Evolutionary conservation across 2,329 filamentous ascomycete species (phyloP).

Genomic region (Curvularia verruculosa): DNA sequence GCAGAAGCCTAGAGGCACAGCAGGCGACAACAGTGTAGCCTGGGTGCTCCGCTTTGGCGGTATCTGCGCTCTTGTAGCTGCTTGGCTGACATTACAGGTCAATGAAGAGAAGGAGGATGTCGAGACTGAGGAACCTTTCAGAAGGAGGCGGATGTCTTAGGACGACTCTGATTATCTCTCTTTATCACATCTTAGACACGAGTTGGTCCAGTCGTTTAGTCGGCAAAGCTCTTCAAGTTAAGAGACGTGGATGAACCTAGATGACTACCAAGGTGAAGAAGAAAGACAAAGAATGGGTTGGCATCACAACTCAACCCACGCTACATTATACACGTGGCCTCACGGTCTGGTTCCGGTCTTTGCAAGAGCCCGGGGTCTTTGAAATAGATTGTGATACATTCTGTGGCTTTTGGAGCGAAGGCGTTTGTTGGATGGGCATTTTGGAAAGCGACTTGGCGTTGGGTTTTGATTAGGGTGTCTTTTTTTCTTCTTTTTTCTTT

Average conservation of each 20-base stretch:
- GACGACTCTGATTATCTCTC: conserved; percentile 22
- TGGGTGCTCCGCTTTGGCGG: conserved; percentile 88
- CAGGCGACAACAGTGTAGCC: conserved; percentile 84
- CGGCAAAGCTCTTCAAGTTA: conserved; percentile 4
- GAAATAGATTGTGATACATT: conserved; percentile 12
- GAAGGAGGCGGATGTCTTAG: conserved; percentile 32
- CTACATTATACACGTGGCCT: conserved; percentile 3
- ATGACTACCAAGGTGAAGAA: not conserved
- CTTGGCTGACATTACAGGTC: conserved; percentile 72
- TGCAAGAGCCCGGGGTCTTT: not conserved
- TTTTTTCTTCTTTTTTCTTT: not conserved
- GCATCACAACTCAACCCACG: not conserved
- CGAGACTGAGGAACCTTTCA: conserved; percentile 30
- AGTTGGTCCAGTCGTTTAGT: conserved; percentile 20
- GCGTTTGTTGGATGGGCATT: conserved; percentile 2
- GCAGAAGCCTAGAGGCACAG: conserved; percentile 84
- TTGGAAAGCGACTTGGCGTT: not conserved
- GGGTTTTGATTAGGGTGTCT: not conserved
- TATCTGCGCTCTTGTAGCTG: conserved; percentile 75
- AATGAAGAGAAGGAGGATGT: conserved; percentile 61
- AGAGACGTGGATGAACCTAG: not conserved
- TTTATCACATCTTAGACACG: conserved; percentile 11
- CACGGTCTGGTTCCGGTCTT: not conserved
- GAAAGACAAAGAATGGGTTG: not conserved
- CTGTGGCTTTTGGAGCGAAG: conserved; percentile 5